phyloP scores from a whole-genome alignment of 1,139 yeast genomes.

The Saccharomycopsis crataegensis region DNA sequence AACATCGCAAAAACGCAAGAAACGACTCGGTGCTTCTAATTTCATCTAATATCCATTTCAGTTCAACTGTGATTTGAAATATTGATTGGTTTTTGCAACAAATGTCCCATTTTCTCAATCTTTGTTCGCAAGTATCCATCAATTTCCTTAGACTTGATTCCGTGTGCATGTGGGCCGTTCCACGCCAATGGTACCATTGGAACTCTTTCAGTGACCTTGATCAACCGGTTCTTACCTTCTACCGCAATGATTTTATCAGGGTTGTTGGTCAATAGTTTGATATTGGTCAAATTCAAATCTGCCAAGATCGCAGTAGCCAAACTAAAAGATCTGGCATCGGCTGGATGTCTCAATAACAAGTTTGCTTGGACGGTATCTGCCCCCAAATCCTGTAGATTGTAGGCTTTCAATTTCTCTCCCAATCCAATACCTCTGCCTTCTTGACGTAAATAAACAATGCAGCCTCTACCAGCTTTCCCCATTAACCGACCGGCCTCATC shows the following conservation, averaged over 20 bases:
- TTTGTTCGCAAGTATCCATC: constrained; percentile 91
- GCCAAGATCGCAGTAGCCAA: constrained; percentile 87
- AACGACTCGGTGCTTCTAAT: background rate
- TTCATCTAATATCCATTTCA: background rate
- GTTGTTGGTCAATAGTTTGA: constrained; percentile 82
- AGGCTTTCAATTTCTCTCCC: constrained; percentile 94
- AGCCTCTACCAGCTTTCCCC: constrained; percentile 84
- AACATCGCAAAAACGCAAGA: background rate
- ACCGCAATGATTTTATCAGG: constrained; percentile 96
- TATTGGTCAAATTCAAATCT: constrained; percentile 69
- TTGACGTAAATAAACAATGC: constrained; percentile 91
- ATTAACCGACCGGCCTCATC: constrained; percentile 94
- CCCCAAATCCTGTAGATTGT: constrained; percentile 93
- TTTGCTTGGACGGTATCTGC: constrained; percentile 98
- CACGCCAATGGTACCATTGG: constrained; percentile 97
- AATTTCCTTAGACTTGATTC: constrained; percentile 77
- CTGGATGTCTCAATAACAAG: constrained; percentile 87
- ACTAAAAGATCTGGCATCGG: constrained; percentile 89
- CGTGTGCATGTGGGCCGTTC: constrained; percentile 38
- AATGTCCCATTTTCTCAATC: constrained; percentile 95
- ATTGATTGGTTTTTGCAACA: constrained; percentile 54
- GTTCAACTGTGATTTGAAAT: constrained; percentile 16
- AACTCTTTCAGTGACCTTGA: constrained; percentile 74
- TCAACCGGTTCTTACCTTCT: constrained; percentile 68
- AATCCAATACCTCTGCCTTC: constrained; percentile 98